Base-by-base conservation (phyloP, 2,329 filamentous ascomycete species). In the Trichoderma guizhouense region DNA sequence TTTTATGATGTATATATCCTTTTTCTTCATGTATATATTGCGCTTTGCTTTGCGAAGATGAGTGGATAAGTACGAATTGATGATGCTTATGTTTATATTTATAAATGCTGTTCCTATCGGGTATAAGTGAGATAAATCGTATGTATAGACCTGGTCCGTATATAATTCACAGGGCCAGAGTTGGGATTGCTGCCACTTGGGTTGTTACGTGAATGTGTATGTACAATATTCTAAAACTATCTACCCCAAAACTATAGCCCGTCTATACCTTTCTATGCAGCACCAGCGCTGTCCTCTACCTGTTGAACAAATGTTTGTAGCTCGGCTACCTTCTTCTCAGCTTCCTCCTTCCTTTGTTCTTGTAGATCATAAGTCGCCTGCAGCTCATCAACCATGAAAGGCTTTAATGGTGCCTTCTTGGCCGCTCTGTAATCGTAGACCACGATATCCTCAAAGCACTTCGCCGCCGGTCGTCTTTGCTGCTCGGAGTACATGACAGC, bases 401-500 rank as follows among this genome's bases (percentile, higher is more conserved):
- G 75, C 21, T 81, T 81, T 76, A 86, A 76, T 21, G 78, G 77
- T 2, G 83, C 78, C 77, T 82, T 83, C 66, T 77, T 76, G 1
- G 76, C 81, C 0, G 73, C 73, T 32, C 76, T 74, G 74, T 86
- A 79, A 63, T 79, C 74, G 58, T 77, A 79, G 9, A 79, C 73
- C 7, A 74, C 76, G 28, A 78, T 76, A 9, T 79, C 78, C 47
- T 98, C 95, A 32, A 89, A 84, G 71, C 92, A 92, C 57, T 91
- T 85, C 4, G 94, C 94, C 9, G 93, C 92, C 15, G 89, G 84
- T 24, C 94, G 86, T 77, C 91, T 90, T 76, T 93, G 90, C 51
- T 85, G 84, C 79, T 97, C 93, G 1, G 93, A 97, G 18, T 97
- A 79, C 64, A 97, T 85, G n/a, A 89, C 79, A 64, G 86, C 87